Conservation (phyloP, 371 early-diverging fungal species). For the Rhizomucor miehei region DNA sequence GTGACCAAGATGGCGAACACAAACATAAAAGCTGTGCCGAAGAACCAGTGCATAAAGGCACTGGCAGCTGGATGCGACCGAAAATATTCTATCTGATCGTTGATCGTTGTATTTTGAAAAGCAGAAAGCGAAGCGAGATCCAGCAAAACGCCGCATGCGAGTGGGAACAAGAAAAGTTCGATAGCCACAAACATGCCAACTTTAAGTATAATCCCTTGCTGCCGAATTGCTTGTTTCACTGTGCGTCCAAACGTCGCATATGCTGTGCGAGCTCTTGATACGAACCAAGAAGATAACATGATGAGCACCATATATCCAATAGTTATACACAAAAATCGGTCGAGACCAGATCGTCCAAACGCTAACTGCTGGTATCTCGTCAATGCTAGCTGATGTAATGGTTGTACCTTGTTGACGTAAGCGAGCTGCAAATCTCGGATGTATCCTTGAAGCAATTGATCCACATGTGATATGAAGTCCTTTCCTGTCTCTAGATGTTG, state of each 20-base stretch:
- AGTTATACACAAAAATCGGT: slow-evolving; percentile 28
- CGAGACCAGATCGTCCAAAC: slow-evolving; percentile 19
- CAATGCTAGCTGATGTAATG: neutral
- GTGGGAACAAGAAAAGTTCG: slow-evolving; percentile 85
- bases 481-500: neutral
- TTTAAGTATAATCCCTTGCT: slow-evolving; percentile 58
- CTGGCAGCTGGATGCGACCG: slow-evolving; percentile 63
- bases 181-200: slow-evolving; percentile 77
- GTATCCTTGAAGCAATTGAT: too few species aligned
- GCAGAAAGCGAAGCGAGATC: slow-evolving; percentile 75
- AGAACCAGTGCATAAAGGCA: slow-evolving; percentile 83
- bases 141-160: slow-evolving; percentile 81
- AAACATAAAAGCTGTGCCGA: slow-evolving; percentile 91
- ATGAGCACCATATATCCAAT: slow-evolving; percentile 29
- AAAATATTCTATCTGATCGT: slow-evolving; percentile 50
- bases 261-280: slow-evolving; percentile 18
- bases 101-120: slow-evolving; percentile 59
- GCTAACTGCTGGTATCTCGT: slow-evolving; percentile 25
- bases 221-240: slow-evolving; percentile 43
- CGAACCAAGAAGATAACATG: slow-evolving; percentile 23
- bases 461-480: too few species aligned
- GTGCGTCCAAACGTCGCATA: slow-evolving; percentile 37
- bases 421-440: neutral
- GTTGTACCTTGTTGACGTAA: neutral
- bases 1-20: slow-evolving; percentile 80